Conservation (phyloP, 192 early-diverging fungal species). For the Backusella luteola region DNA sequence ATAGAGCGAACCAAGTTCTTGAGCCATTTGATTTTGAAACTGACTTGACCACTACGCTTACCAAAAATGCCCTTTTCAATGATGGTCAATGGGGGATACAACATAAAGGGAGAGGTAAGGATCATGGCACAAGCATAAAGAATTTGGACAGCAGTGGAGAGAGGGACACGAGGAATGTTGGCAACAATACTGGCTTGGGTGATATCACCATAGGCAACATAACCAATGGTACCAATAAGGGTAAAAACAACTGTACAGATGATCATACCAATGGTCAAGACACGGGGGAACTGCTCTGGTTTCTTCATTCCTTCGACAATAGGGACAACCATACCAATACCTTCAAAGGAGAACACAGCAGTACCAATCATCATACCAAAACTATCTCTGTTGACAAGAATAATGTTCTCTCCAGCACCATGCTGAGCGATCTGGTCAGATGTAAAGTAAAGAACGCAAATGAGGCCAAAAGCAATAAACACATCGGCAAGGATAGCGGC, state of each 20-base stretch:
- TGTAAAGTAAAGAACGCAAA: constrained; percentile 58
- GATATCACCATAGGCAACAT: constrained; percentile 71
- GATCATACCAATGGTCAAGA: constrained; percentile 64
- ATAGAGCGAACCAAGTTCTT: constrained; percentile 66
- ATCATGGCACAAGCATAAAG: constrained; percentile 84
- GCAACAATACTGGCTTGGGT: constrained; percentile 78
- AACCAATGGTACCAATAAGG: constrained; percentile 68
- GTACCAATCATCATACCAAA: constrained; percentile 75
- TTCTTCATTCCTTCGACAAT: constrained; percentile 78
- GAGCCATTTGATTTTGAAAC: constrained; percentile 59
- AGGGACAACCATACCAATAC: constrained; percentile 50
- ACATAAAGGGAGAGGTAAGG: constrained; percentile 56
- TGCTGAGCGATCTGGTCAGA: constrained; percentile 44
- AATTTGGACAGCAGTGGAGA: constrained; percentile 65
- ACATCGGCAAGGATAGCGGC: constrained; percentile 70
- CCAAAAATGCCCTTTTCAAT: constrained; percentile 72
- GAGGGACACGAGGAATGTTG: constrained; percentile 59
- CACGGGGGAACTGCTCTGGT: constrained; percentile 70
- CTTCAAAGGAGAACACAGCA: constrained; percentile 47
- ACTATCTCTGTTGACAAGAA: constrained; percentile 55
- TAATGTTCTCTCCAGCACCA: constrained; percentile 51
- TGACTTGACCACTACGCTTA: constrained; percentile 35
- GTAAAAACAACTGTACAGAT: constrained; percentile 67
- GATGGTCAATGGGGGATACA: constrained; percentile 81
- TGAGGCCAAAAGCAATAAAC: constrained; percentile 70